These are phyloP conservation scores for Vaccinium myrtillus DNA, from an alignment of 148 eudicot genomes.

Conservation along the genomic window DNA sequence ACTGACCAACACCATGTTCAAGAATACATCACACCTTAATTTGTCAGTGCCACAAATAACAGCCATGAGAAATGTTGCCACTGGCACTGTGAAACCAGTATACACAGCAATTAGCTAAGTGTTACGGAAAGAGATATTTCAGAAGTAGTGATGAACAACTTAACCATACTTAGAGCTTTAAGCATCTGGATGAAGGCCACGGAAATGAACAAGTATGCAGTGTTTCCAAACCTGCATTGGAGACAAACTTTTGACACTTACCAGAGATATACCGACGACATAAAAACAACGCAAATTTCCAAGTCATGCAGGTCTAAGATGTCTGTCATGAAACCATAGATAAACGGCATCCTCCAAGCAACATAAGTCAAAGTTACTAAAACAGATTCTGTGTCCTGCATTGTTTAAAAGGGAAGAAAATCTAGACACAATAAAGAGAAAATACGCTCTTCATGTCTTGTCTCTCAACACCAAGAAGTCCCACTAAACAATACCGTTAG, in stretches of 20 bases:
- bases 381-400: not conserved
- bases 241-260: not conserved
- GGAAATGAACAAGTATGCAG: conserved; percentile 80
- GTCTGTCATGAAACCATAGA: not conserved
- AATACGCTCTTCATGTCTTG: not conserved
- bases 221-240: conserved; percentile 77
- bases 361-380: not conserved
- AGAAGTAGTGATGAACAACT: conserved; percentile 10
- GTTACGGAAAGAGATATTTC: not conserved
- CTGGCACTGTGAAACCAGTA: conserved; percentile 63
- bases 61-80: conserved; percentile 87
- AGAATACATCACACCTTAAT: conserved; percentile 69
- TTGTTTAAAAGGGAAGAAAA: conserved; percentile 1
- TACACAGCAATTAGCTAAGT: conserved; percentile 26
- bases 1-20: conserved; percentile 84
- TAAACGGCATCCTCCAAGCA: conserved; percentile 3
- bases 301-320: not conserved
- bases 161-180: conserved; percentile 74
- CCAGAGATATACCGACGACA: not conserved
- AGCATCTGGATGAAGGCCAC: conserved; percentile 97
- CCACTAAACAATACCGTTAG: not conserved
- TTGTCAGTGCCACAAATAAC: conserved; percentile 83
- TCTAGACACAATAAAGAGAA: not conserved
- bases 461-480: not conserved
- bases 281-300: not conserved